These are phyloP conservation scores for Emergomyces africanus DNA, from an alignment of 2,329 filamentous ascomycete species.

Conservation along the genomic window DNA sequence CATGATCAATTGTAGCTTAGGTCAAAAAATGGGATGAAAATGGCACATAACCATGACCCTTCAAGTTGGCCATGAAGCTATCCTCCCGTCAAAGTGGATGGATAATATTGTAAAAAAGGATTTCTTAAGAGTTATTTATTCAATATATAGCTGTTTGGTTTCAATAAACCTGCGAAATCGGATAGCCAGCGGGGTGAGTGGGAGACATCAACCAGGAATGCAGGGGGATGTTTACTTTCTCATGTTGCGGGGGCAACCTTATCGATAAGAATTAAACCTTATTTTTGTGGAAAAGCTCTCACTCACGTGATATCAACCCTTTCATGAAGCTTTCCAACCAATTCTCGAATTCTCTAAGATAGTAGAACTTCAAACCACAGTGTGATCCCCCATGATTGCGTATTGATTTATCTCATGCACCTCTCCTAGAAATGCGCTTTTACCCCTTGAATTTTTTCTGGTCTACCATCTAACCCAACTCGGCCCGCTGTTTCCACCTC, in stretches of 20 bases:
- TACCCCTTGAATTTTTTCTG: not conserved
- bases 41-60: not conserved
- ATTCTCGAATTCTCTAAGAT: not conserved
- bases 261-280: not conserved
- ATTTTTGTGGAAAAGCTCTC: not conserved
- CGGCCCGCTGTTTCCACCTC: too few species aligned
- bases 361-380: not conserved
- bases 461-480: not conserved
- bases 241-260: slow-evolving; percentile 3
- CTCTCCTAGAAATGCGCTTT: not conserved
- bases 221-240: not conserved
- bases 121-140: not conserved
- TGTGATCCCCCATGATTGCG: not conserved
- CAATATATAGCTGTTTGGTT: not conserved
- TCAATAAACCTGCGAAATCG: not conserved
- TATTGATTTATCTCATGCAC: not conserved
- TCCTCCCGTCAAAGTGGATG: not conserved
- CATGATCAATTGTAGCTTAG: slow-evolving; percentile 19
- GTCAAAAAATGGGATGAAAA: not conserved
- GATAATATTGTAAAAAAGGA: too few species aligned
- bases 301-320: not conserved
- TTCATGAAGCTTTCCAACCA: not conserved
- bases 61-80: not conserved
- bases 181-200: not conserved
- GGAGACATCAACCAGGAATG: not conserved